phyloP scores from a whole-genome alignment of 2,329 filamentous ascomycete species.

The Sporothrix brunneoviolacea region DNA sequence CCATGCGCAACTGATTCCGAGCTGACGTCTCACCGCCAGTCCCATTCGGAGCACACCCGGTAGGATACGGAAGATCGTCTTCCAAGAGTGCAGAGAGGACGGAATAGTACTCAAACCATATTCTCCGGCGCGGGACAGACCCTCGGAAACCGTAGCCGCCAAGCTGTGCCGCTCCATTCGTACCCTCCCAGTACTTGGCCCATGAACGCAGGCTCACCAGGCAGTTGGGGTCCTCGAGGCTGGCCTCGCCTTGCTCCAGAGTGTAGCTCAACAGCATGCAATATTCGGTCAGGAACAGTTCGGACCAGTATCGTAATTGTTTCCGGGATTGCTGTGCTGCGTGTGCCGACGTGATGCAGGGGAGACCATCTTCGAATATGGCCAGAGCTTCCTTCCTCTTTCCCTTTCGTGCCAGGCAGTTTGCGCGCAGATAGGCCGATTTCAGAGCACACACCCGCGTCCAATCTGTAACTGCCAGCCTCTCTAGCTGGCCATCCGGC shows the following conservation, averaged over 20 bases:
- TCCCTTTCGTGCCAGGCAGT: slow-evolving; percentile 45
- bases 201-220: slow-evolving; percentile 58
- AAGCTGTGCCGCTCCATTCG: slow-evolving; percentile 37
- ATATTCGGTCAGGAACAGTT: slow-evolving; percentile 67
- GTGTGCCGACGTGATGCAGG: slow-evolving; percentile 52
- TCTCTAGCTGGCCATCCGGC: slow-evolving; percentile 35
- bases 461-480: slow-evolving; percentile 61
- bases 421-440: slow-evolving; percentile 69
- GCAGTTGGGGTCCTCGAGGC: slow-evolving; percentile 45
- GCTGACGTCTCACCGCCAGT: slow-evolving; percentile 40
- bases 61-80: slow-evolving; percentile 54
- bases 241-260: slow-evolving; percentile 43
- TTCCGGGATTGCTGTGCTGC: slow-evolving; percentile 46
- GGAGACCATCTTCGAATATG: slow-evolving; percentile 59
- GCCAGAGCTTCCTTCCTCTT: slow-evolving; percentile 53
- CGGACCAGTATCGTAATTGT: slow-evolving; percentile 71
- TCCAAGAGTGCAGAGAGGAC: slow-evolving; percentile 71
- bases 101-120: slow-evolving; percentile 83
- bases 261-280: slow-evolving; percentile 63
- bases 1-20: slow-evolving; percentile 60
- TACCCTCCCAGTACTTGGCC: slow-evolving; percentile 59
- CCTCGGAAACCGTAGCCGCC: slow-evolving; percentile 55
- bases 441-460: slow-evolving; percentile 77
- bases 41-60: slow-evolving; percentile 34
- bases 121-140: slow-evolving; percentile 54